Evolutionary conservation across 2,329 filamentous ascomycete genomes (phyloP), one percentile per base, ranked within the genome.

Genomic region (Endocalyx cinctus): DNA sequence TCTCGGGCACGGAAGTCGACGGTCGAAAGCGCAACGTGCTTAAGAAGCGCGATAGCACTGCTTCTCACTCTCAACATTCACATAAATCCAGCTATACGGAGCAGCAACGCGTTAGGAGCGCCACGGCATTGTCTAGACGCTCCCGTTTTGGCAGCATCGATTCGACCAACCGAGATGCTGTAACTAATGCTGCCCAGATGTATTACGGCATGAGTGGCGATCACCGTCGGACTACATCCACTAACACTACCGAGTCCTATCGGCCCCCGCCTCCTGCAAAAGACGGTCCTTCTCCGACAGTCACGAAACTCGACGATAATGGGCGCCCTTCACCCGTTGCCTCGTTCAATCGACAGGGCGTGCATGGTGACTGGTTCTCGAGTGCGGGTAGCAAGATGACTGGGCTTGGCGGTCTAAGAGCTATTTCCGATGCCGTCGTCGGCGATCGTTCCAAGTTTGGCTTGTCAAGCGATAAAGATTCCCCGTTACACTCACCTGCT

Each of bases 1-100:
- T 96, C 54, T 96, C 90, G 6, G 87, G 89, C 4, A 84, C 84
- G 12, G 90, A 97, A 51, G 69, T 80, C 10, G 88, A 96, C 43
- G 76, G 54, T 13, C 52, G 76, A 27, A 78, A 83, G 37, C 77
- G 85, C 28, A 94, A 87, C 54, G 70, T 92, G 29, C 67, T 96
- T 44, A 87, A 86, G 59, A 94, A 92, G 63, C 81, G 85, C 37
- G 77, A 79, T 39, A 81, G 77, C 41, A 60, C 65, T 35, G 63
- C 66, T 14, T 65, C 62, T 17, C 77, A 87, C 57, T 80, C 83
- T 25, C 74, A 80, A 25, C 77, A 87, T 57, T 80, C 82, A 23
- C 74, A 80, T 29, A 82, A 84, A 47, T 78, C 83, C 10, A 94
- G 86, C 60, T 84, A 87, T 52, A 70, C 81, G 5, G 84, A 89